phyloP scores from a whole-genome alignment of 1,284 basidiomycete genomes.

The Trichosporon inkin region DNA sequence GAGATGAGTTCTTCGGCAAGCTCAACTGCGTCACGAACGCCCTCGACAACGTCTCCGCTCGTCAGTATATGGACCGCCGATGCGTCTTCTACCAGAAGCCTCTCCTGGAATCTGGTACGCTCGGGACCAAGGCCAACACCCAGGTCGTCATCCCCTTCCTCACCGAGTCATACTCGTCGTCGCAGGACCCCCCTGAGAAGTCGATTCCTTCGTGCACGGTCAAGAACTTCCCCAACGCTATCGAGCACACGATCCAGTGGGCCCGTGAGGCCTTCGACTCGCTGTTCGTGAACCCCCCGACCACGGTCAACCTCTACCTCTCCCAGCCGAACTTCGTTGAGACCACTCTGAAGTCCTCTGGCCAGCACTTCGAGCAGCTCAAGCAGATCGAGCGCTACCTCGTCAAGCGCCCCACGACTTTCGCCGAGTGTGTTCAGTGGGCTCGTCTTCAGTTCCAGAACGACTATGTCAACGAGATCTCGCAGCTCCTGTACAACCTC shows the following conservation, averaged over 20 bases:
- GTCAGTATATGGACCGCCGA: slow-evolving; percentile 98
- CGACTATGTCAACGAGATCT: slow-evolving; percentile 90
- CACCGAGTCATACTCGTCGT: slow-evolving; percentile 96
- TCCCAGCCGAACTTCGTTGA: slow-evolving; percentile 96
- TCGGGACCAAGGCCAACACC: slow-evolving; percentile 97
- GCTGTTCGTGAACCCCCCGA: slow-evolving; percentile 88
- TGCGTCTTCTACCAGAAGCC: slow-evolving; percentile 98
- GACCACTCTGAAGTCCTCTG: slow-evolving; percentile 80
- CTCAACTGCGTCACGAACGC: slow-evolving; percentile 99
- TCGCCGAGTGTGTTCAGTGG: slow-evolving; percentile 98
- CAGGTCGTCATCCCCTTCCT: slow-evolving; percentile 94
- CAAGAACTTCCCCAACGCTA: slow-evolving; percentile 98
- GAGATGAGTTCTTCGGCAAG: slow-evolving; percentile 78
- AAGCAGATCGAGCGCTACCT: slow-evolving; percentile 87
- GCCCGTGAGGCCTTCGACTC: slow-evolving; percentile 88
- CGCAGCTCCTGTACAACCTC: slow-evolving; percentile 86
- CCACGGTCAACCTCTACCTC: slow-evolving; percentile 93
- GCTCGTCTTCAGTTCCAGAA: slow-evolving; percentile 93
- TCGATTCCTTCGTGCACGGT: slow-evolving; percentile 96
- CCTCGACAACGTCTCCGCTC: slow-evolving; percentile 94
- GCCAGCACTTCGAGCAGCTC: slow-evolving; percentile 84
- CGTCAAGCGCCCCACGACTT: slow-evolving; percentile 87
- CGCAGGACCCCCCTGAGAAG: slow-evolving; percentile 99
- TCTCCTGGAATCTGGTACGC: slow-evolving; percentile 92
- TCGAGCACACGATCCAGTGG: slow-evolving; percentile 99